Base-by-base conservation (phyloP, 768 basidiomycete species). In the Pisolithus marmoratus region DNA sequence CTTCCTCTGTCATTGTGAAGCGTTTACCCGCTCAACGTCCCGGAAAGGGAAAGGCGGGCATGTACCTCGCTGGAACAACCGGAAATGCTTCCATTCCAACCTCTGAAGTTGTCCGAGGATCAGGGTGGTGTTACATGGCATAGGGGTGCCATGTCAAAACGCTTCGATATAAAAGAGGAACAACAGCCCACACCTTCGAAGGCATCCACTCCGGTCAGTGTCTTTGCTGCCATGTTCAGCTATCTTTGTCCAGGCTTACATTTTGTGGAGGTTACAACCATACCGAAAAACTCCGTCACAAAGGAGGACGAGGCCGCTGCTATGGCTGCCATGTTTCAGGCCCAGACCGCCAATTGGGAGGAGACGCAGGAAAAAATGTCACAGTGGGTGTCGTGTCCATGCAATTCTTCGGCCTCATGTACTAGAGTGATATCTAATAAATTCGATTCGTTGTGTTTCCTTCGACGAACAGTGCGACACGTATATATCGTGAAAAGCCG, bases 301-400 rank as follows among this genome's bases (percentile, higher is more conserved):
- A 75, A 79, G 56, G 80, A 82, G 46, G 95, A 96, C 56, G 96
- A 98, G 67, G 90, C 87, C 27, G 90, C 87, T n/a, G 87, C 91
- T 34, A 90, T 99, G 78, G 88, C 87, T n/a, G 94, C 94, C 60
- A 96, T 99, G 90, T 94, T 98, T 69, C 87, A 90, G 70, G 89
- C 89, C 54, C 90, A 93, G 71, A 84, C 85, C 38, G 85, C 90
- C 57, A 90, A 94, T 71, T 99, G 95, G 96, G 89, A 96, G 76
- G 90, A 94, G 80, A 87, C 94, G 65, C 93, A 97, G 75, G 94
- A 97, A 79, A 93, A 95, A 80, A 97, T 99, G 94, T 88, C 94
- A 67, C 86, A 92, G 96, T 99, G 78, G 77, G 94, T 94, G 76
- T 82, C 73, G 74, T 76, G 77, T 78, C 66, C 69, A 61, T 62